Conservation (phyloP, 148 eudicot genomes). For the Amaranthus palmeri region DNA sequence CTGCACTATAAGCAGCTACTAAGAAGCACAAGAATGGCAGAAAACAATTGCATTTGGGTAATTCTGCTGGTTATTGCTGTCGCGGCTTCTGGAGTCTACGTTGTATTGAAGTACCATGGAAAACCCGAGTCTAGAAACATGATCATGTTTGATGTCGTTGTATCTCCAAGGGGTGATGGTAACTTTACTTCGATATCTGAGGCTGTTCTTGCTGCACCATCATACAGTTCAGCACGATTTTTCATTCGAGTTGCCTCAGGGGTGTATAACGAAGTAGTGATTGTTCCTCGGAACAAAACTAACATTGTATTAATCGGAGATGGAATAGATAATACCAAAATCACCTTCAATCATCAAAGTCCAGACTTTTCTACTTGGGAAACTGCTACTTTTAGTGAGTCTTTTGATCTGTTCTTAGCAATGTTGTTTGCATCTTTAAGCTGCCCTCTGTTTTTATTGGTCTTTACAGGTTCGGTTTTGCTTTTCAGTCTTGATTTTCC, state of each 20-base stretch:
- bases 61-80: neutral
- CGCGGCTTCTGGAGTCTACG: constrained; percentile 3
- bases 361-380: constrained; percentile 26
- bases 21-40: neutral
- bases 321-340: constrained; percentile 22
- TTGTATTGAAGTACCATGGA: constrained; percentile 5
- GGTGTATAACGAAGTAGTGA: constrained; percentile 22
- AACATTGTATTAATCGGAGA: constrained; percentile 30
- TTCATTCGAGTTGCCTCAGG: constrained; percentile 18
- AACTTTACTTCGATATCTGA: constrained; percentile 16
- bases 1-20: too few relatives aligned
- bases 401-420: neutral
- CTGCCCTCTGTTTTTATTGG: neutral
- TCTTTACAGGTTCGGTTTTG: neutral
- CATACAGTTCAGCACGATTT: constrained; percentile 7
- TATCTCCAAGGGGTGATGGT: constrained; percentile 21
- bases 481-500: neutral
- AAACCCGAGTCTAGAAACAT: neutral
- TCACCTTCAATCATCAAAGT: constrained; percentile 18
- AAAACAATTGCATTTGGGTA: constrained; percentile 16
- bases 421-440: neutral
- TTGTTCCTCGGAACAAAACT: constrained; percentile 23
- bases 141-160: constrained; percentile 14
- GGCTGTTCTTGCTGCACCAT: constrained; percentile 26
- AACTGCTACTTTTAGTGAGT: constrained; percentile 27